These are phyloP conservation scores for Neonectria punicea DNA, from an alignment of 2,329 filamentous ascomycete species.

Conservation along the genomic window DNA sequence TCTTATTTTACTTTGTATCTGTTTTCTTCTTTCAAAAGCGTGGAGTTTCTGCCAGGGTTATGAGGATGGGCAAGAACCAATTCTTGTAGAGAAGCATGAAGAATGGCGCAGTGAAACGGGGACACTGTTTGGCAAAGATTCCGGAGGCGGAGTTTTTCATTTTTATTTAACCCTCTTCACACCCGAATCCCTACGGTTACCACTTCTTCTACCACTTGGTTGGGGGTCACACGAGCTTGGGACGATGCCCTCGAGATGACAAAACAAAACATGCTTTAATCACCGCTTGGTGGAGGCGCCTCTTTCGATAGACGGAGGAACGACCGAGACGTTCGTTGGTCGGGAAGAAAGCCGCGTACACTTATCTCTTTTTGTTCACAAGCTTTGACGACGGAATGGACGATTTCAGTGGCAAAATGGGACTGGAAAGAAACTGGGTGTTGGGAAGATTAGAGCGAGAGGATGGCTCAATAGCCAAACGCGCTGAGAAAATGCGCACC, in stretches of 20 bases:
- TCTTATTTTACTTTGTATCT: constrained; percentile 32
- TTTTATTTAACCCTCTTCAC: constrained; percentile 16
- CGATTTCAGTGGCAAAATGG: constrained; percentile 16
- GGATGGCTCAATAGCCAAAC: constrained; percentile 29
- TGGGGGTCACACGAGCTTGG: constrained; percentile 21
- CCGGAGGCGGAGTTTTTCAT: constrained; percentile 35
- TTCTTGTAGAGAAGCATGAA: constrained; percentile 45
- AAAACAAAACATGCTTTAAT: constrained; percentile 30
- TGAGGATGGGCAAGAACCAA: constrained; percentile 40
- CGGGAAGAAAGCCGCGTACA: constrained; percentile 35
- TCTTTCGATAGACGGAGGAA: constrained; percentile 42
- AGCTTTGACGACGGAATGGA: constrained; percentile 18
- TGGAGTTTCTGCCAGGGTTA: constrained; percentile 42
- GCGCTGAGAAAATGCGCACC: constrained; percentile 22
- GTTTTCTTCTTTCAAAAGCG: constrained; percentile 40
- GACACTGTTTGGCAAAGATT: constrained; percentile 30
- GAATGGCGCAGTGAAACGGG: constrained; percentile 41
- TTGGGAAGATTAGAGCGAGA: constrained; percentile 29
- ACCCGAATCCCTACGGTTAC: constrained; percentile 10
- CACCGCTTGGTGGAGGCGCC: constrained; percentile 29
- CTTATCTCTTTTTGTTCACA: constrained; percentile 20
- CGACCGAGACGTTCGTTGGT: constrained; percentile 35
- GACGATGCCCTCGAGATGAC: constrained; percentile 27
- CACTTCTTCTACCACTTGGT: constrained; percentile 16
- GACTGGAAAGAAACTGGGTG: constrained; percentile 4